Conservation (phyloP, 2,329 filamentous ascomycete species). For the Aspergillus aculeatinus region DNA sequence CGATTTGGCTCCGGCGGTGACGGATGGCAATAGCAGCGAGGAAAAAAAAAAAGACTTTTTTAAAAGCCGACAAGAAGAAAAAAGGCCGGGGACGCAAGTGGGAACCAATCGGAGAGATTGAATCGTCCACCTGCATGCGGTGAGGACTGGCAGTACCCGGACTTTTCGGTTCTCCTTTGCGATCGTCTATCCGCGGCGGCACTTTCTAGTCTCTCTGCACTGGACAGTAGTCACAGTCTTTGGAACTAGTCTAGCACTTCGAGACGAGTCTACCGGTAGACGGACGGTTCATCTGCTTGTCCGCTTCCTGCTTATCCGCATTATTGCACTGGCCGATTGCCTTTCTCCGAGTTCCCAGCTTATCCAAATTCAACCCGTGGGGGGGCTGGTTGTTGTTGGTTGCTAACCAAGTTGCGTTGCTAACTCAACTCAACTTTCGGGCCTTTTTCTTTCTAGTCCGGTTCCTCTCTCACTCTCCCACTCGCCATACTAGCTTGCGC, state of each 20-base stretch:
- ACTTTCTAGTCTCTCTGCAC: no score
- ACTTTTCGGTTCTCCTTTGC: background rate
- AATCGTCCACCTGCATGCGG: background rate
- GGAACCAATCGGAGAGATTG: background rate
- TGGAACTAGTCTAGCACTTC: no score
- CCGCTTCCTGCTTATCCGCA: background rate
- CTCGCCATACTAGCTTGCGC: background rate
- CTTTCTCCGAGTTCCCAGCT: background rate
- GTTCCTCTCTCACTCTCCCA: no score
- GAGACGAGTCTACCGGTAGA: no score
- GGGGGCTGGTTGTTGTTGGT: background rate
- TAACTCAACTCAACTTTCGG: background rate
- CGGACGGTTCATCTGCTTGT: background rate
- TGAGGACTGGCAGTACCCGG: background rate
- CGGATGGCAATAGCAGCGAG: conserved; percentile 19
- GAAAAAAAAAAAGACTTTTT: background rate
- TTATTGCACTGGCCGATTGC: background rate
- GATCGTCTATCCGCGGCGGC: no score
- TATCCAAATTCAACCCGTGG: background rate
- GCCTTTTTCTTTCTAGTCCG: background rate
- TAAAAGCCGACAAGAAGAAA: background rate
- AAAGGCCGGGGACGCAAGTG: background rate
- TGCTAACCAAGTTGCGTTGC: background rate
- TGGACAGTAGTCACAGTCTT: no score
- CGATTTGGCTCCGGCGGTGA: conserved; percentile 30